Percentiles rank a stretch among this genome's conserved stretches.
Evolutionary conservation across 2,329 filamentous ascomycete species (phyloP).

Genomic region (Fonsecaea pugnacius): DNA sequence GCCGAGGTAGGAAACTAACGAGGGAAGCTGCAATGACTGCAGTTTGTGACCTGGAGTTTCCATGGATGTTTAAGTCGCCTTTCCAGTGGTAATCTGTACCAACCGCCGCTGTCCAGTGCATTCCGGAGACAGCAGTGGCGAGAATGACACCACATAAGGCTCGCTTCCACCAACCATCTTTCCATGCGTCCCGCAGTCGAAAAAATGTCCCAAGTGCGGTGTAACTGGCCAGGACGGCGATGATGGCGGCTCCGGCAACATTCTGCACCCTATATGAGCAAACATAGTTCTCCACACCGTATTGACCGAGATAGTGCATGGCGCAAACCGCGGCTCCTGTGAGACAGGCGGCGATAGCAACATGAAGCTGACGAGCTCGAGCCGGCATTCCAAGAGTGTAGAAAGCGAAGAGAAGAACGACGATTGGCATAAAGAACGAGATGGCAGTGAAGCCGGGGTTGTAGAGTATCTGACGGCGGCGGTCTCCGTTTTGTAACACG

Average conservation of each 20-base stretch:
- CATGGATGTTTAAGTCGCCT: slow-evolving; percentile 44
- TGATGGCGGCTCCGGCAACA: slow-evolving; percentile 70
- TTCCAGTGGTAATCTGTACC: slow-evolving; percentile 70
- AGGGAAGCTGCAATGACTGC: slow-evolving; percentile 74
- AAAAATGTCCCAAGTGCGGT: slow-evolving; percentile 77
- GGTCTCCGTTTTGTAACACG: slow-evolving; percentile 66
- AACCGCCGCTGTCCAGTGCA: slow-evolving; percentile 81
- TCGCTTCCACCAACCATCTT: slow-evolving; percentile 77
- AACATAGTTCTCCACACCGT: slow-evolving; percentile 76
- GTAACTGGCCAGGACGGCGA: slow-evolving; percentile 73
- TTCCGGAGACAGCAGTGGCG: slow-evolving; percentile 76
- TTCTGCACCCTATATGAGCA: slow-evolving; percentile 64
- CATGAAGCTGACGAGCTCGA: slow-evolving; percentile 61
- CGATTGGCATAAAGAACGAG: slow-evolving; percentile 78
- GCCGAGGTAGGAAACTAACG: slow-evolving; percentile 51
- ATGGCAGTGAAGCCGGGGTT: slow-evolving; percentile 71
- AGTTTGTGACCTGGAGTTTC: slow-evolving; percentile 60
- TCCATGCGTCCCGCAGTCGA: slow-evolving; percentile 74
- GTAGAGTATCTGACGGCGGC: slow-evolving; percentile 73
- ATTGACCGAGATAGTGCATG: slow-evolving; percentile 89
- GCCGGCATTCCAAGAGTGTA: slow-evolving; percentile 67
- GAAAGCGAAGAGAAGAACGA: slow-evolving; percentile 75
- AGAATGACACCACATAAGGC: slow-evolving; percentile 68
- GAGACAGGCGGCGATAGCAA: slow-evolving; percentile 67
- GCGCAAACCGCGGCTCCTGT: slow-evolving; percentile 77